Conservation (phyloP, 352 stramenopile genomes). For the Phytophthora hibernalis region DNA sequence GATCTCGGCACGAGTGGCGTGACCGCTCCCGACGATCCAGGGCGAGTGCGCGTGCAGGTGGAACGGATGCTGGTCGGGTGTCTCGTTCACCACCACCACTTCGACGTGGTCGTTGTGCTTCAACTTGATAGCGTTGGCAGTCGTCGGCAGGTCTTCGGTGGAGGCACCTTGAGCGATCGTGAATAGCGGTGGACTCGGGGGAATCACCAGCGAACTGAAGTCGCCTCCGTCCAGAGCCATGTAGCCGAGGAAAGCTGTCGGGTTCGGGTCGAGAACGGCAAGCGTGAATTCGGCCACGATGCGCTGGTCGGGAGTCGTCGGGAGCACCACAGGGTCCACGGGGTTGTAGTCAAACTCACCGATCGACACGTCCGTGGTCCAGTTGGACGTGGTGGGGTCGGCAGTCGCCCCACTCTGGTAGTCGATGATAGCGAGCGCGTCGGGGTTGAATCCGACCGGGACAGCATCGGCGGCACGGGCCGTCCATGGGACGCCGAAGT, state of each 20-base stretch:
- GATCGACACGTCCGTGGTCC: slow-evolving; percentile 39
- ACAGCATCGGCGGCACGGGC: slow-evolving; percentile 33
- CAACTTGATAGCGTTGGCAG: slow-evolving; percentile 35
- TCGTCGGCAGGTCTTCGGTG: slow-evolving; percentile 42
- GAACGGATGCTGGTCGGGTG: slow-evolving; percentile 52
- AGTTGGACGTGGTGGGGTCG: slow-evolving; percentile 35
- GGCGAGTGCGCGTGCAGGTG: slow-evolving; percentile 51
- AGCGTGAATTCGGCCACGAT: slow-evolving; percentile 44
- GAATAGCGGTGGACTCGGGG: slow-evolving; percentile 39
- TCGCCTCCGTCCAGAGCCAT: slow-evolving; percentile 30
- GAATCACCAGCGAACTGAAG: slow-evolving; percentile 41
- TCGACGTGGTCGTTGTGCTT: slow-evolving; percentile 46
- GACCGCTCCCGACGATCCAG: slow-evolving; percentile 46
- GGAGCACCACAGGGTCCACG: slow-evolving; percentile 16
- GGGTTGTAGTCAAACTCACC: slow-evolving; percentile 48
- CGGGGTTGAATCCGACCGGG: slow-evolving; percentile 43
- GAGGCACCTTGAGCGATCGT: slow-evolving; percentile 36
- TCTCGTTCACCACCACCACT: slow-evolving; percentile 51
- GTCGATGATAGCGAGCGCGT: slow-evolving; percentile 47
- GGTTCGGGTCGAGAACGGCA: slow-evolving; percentile 24
- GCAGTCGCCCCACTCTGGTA: slow-evolving; percentile 29
- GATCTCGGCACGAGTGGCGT: slow-evolving; percentile 26
- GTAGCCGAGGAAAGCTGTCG: slow-evolving; percentile 36
- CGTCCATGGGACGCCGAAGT: slow-evolving; percentile 42
- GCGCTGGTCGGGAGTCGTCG: slow-evolving; percentile 34